Conservation (phyloP, 257 asterid species). For the Ehretia macrophylla region DNA sequence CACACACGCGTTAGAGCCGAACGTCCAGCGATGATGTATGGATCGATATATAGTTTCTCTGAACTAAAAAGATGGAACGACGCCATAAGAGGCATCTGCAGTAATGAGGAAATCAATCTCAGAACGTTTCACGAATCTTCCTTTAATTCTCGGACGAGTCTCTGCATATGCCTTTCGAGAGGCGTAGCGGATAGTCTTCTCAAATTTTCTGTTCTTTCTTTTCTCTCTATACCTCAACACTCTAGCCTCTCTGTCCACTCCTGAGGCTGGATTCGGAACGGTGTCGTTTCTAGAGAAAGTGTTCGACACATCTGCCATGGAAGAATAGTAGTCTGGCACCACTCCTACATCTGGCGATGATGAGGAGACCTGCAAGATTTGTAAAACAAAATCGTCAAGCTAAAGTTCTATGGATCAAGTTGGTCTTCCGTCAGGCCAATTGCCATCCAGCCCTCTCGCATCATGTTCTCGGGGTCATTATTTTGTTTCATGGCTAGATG, state of each 20-base stretch:
- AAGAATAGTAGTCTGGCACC: constrained; percentile 57
- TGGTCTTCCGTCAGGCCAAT: too few relatives aligned
- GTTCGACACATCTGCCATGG: constrained; percentile 43
- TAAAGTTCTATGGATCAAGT: too few relatives aligned
- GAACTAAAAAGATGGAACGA: constrained; percentile 41
- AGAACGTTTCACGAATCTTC: constrained; percentile 66
- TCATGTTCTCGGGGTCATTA: too few relatives aligned
- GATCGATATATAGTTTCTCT: too few relatives aligned
- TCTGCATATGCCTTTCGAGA: constrained; percentile 89
- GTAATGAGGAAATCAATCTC: constrained; percentile 40
- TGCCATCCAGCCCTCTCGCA: too few relatives aligned
- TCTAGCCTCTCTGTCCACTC: constrained; percentile 64
- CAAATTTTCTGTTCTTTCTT: constrained; percentile 64
- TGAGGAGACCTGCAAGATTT: constrained; percentile 64
- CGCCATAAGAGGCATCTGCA: constrained; percentile 41
- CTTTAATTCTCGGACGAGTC: constrained; percentile 75
- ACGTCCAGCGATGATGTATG: too few relatives aligned
- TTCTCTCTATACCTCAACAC: constrained; percentile 79
- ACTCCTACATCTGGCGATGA: constrained; percentile 71
- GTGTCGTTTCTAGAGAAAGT: constrained; percentile 25
- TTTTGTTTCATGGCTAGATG: too few relatives aligned
- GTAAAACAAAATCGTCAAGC: too few relatives aligned
- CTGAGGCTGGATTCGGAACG: constrained; percentile 35
- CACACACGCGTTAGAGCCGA: too few relatives aligned
- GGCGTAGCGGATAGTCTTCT: constrained; percentile 73